Base-by-base conservation (phyloP, 805 yeast species). In the Lipomyces sp. region DNA sequence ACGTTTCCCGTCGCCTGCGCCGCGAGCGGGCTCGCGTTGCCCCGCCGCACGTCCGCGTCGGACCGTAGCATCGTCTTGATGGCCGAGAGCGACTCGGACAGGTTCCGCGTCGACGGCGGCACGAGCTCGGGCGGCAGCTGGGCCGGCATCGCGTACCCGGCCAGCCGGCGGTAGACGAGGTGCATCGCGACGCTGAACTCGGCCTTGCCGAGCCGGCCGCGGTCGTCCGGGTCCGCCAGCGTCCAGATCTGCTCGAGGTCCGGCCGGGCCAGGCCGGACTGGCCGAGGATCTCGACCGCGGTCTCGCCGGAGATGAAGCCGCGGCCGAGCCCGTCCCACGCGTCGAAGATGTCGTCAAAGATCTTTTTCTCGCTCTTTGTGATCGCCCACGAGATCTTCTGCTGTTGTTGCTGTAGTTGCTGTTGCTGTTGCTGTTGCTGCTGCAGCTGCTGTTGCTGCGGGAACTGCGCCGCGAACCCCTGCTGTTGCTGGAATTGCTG, bases 161-260 rank as follows among this genome's bases (percentile, higher is more conserved):
- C 90, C 65, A 91, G 72, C 56, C 91, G 79, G 67, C 96, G 80
- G 70, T 93, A 91, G 39, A 91, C 51, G 52, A 91, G 74, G 74
- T 95, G 97, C 98, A 91, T 93, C 29, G 98, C 97, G 32, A 93
- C 89, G 0, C 96, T 84, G 71, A 91, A 93, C 67, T 88, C 95
- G 66, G 91, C 96, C 62, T 80, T 82, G 66, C 86, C 86, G 59
- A 91, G 79, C 64, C 79, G 81, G 3, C 97, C 96, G 48, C 84
- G 77, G 66, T 89, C 85, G 48, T 83, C 82, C 14, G 83, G 78
- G 66, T 93, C 98, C 49, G 90, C 80, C 59, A 91, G 75, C 43
- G 81, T 86, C 98, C 98, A 91, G 56, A 93, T 89, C 37, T 82
- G 76, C 68, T 90, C 98, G 55, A 91, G 75, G 62, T 90, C 97